Base-by-base conservation (phyloP, 179 eudicot genomes). In the Beta macrorhiza region DNA sequence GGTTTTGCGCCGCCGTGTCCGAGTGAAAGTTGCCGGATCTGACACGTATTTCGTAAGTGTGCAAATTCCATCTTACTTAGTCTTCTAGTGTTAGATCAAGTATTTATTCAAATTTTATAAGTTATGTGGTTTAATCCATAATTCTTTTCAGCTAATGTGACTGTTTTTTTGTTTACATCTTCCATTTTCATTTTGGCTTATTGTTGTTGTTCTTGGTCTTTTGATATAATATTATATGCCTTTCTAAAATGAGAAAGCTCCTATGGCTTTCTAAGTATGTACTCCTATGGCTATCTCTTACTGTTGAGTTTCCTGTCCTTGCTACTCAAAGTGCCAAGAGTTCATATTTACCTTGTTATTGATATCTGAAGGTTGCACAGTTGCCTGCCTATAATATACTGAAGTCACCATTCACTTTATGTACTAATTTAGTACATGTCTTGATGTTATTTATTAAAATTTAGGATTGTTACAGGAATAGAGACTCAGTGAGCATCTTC, bases 301-400 rank as follows among this genome's bases (percentile, higher is more conserved):
- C 49, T 19, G 44, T 67, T 57, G 25, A 7, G 45, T 49, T 55
- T 59, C 61, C 7, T 56, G 76, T 25, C 44, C 14, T 53, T 77
- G 64, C 63, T 49, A 71, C 72, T 82, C 64, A 61, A 47, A 68
- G 10, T 81, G 57, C 51, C 55, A 62, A 9, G 47, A 80, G 72
- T 57, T 7, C 12, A 49, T n/a, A n/a, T 55, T 10, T n/a, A 25
- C 16, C 47, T 19, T 74, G 37, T 55, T 45, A 59, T 72, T 75
- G 63, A 53, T 61, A 51, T 19, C 57, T 37, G 25, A 56, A 72
- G 79, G 49, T 61, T 49, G 19, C 57, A 64, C 44, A 51, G 29
- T 49, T 77, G 22, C 42, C 16, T 9, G 51, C 52, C 44, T 42
- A 70, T 25, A 25, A 25, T 25, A 25, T 37, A 20, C 17, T 65